Evolutionary conservation across 768 basidiomycete genomes (phyloP).

Genomic region (Pluteus cervinus): DNA sequence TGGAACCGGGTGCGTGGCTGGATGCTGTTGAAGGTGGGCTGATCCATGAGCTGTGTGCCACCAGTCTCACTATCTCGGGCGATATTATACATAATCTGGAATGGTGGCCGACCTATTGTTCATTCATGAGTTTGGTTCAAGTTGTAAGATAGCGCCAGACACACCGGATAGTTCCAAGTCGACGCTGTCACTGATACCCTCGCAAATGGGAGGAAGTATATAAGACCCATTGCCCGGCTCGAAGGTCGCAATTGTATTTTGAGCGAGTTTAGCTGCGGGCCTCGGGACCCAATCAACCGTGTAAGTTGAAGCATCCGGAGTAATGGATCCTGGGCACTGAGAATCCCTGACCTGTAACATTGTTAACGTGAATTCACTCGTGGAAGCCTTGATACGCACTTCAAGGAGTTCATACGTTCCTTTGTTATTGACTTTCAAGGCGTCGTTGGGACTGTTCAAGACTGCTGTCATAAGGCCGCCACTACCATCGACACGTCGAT

Average conservation of each 20-base stretch:
- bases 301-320: slow-evolving; percentile 55
- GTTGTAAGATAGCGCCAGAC: neutral
- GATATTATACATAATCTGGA: slow-evolving; percentile 88
- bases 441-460: slow-evolving; percentile 60
- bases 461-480: slow-evolving; percentile 32
- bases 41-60: slow-evolving; percentile 64
- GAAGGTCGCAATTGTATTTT: slow-evolving; percentile 47
- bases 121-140: neutral
- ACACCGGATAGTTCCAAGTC: slow-evolving; percentile 77
- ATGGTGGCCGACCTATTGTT: slow-evolving; percentile 74
- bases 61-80: slow-evolving; percentile 64
- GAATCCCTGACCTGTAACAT: slow-evolving; percentile 68
- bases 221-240: slow-evolving; percentile 67
- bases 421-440: slow-evolving; percentile 65
- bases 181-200: slow-evolving; percentile 74
- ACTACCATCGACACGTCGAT: slow-evolving; percentile 46
- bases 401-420: slow-evolving; percentile 72
- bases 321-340: slow-evolving; percentile 76
- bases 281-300: slow-evolving; percentile 74
- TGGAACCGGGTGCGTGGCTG: slow-evolving; percentile 77
- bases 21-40: slow-evolving; percentile 81
- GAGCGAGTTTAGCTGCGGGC: slow-evolving; percentile 66
- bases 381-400: slow-evolving; percentile 29
- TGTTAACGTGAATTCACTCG: slow-evolving; percentile 3
- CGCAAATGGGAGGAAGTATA: slow-evolving; percentile 74